Base-by-base conservation (phyloP, 163 green algal species). In the Picocystis sp. region DNA sequence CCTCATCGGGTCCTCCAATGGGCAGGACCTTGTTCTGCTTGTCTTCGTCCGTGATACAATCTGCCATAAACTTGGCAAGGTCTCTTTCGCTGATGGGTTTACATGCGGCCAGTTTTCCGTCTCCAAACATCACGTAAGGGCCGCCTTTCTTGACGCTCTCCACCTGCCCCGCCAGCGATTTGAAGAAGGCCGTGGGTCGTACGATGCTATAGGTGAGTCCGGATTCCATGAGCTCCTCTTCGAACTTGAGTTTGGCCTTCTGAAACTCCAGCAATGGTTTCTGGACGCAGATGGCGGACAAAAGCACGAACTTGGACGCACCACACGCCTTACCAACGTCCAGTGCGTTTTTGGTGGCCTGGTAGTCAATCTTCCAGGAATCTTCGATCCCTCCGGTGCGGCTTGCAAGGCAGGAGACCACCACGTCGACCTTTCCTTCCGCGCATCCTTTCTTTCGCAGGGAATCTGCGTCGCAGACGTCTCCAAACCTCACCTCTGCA, bases 91-190 rank as follows among this genome's bases (percentile, higher is more conserved):
- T 92, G 74, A 98, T 98, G 48, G 90, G 87, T 70, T 98, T 98
- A 80, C 89, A 97, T 19, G 71, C 69, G 0, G 83, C 84, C 55
- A 96, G 72, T 46, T 73, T 76, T 55, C 90, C 90, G 65, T 97
- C 89, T 21, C 89, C 90, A 77, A 98, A 98, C 81, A 95, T 94
- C 42, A 97, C 83, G 69, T 96, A 98, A 2, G 90, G 87, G 52
- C 86, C 86, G 23, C 89, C 89, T 21, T 83, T 71, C 72, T 95
- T 93, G 43, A 96, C 81, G 35, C 86, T 71, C 60, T 94, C 64
- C 2, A 96, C 73, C 76, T 84, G 63, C 14, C 86, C 89, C 3
- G 80, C 89, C 41, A 97, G 69, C 2, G 71, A 87, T 78, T 98
- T 98, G 82, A 98, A 98, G 70, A 96, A 98, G 11, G 87, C 87